A percentile compares a stretch with the other conserved stretches of the same genome.
These are phyloP conservation scores for Saccharomycopsis guyanensis DNA, from an alignment of 805 yeast genomes.

Conservation along the genomic window DNA sequence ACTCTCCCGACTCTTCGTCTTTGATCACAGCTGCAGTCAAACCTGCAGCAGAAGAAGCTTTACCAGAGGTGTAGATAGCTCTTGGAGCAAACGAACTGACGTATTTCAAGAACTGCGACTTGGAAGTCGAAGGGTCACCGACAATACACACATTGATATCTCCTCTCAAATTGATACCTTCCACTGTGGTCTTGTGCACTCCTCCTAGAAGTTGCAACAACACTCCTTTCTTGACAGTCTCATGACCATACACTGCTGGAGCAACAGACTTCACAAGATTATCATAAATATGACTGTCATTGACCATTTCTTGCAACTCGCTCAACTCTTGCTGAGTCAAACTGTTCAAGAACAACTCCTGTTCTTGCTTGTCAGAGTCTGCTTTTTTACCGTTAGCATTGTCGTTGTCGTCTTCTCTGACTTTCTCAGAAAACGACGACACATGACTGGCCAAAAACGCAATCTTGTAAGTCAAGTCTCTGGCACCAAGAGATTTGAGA, in stretches of 20 bases:
- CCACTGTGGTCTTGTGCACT: constrained; percentile 88
- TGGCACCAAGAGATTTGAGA: constrained; percentile 79
- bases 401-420: constrained; percentile 22
- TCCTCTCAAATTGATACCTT: constrained; percentile 92
- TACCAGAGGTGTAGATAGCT: constrained; percentile 95
- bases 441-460: constrained; percentile 93
- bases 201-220: constrained; percentile 87
- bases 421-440: constrained; percentile 42
- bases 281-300: constrained; percentile 75
- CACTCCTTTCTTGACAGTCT: constrained; percentile 85
- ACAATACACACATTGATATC: constrained; percentile 94
- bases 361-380: constrained; percentile 55
- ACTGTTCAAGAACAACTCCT: constrained; percentile 70
- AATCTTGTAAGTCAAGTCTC: constrained; percentile 86
- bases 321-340: constrained; percentile 74
- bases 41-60: constrained; percentile 98
- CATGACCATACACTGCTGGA: constrained; percentile 96
- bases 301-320: constrained; percentile 85
- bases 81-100: constrained; percentile 88
- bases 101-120: constrained; percentile 91
- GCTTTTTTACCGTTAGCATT: constrained; percentile 28
- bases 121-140: constrained; percentile 97
- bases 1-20: constrained; percentile 96
- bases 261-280: constrained; percentile 84
- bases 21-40: constrained; percentile 95